A percentile compares a stretch with the other conserved stretches of the same genome.
These are phyloP conservation scores for Acanthamoeba quina DNA, from an alignment of 208 protist genomes.

Conservation along the genomic window DNA sequence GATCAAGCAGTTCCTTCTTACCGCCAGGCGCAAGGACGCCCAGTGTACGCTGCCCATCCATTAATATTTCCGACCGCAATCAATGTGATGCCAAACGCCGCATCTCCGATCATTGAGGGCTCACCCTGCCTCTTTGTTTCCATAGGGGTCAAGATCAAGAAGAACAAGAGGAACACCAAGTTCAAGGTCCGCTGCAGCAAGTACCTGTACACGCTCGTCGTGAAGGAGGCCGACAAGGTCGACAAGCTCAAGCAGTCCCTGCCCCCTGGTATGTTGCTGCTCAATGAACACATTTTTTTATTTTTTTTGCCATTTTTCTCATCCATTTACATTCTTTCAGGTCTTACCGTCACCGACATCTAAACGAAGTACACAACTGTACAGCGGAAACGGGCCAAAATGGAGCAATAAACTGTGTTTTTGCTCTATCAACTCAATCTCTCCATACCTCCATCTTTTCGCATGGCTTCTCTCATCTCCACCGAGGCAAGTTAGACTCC, in stretches of 20 bases:
- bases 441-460: background rate
- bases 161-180: conserved; percentile 86
- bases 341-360: conserved; percentile 54
- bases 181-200: conserved; percentile 89
- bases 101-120: background rate
- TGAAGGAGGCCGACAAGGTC: conserved; percentile 85
- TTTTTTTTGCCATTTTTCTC: no score
- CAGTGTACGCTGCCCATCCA: conserved; percentile 36
- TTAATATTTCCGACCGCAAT: background rate
- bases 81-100: background rate
- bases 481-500: background rate
- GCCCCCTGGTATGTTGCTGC: conserved; percentile 78
- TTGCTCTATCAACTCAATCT: background rate
- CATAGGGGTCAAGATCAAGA: conserved; percentile 87
- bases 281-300: background rate
- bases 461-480: no score
- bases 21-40: conserved; percentile 86
- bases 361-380: conserved; percentile 56
- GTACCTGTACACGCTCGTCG: no score
- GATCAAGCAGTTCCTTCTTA: conserved; percentile 89
- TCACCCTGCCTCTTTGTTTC: background rate
- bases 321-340: background rate
- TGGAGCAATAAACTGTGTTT: conserved; percentile 18
- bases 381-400: conserved; percentile 26
- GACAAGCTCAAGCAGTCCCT: conserved; percentile 89